Conservation (phyloP, 208 protist species). For the Leishmania tarentolae region DNA sequence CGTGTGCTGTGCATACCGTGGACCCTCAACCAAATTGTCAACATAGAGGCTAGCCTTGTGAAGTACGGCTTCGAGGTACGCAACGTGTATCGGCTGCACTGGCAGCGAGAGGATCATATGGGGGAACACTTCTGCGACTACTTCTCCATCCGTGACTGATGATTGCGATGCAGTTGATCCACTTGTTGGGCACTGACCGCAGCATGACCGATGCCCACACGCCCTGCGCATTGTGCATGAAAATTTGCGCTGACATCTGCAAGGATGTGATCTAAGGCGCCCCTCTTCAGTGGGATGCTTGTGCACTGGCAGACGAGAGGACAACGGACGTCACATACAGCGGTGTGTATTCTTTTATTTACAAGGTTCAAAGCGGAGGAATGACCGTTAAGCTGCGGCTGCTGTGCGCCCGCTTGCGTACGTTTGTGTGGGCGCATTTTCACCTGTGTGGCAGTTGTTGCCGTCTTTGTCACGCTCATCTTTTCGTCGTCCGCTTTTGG, state of each 20-base stretch:
- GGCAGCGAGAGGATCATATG: slow-evolving; percentile 79
- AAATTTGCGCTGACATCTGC: not conserved
- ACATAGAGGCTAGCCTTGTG: slow-evolving; percentile 84
- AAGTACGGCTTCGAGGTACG: slow-evolving; percentile 80
- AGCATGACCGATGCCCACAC: not conserved
- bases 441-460: not conserved
- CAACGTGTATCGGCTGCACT: slow-evolving; percentile 72
- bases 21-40: slow-evolving; percentile 89
- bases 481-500: not conserved
- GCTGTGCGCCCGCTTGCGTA: not conserved
- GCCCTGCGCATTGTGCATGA: not conserved
- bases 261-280: not conserved
- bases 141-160: slow-evolving; percentile 36
- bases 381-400: not conserved
- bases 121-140: slow-evolving; percentile 81
- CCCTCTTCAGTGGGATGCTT: not conserved
- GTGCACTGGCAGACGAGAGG: not conserved
- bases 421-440: not conserved
- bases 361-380: not conserved
- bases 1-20: slow-evolving; percentile 81
- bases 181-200: not conserved
- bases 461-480: not conserved
- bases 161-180: not conserved
- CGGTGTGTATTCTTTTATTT: not conserved
- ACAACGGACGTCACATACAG: not conserved